Evolutionary conservation across 352 stramenopile genomes (phyloP), one percentile per base, ranked within the genome.

Genomic region (Phytophthora sojae): DNA sequence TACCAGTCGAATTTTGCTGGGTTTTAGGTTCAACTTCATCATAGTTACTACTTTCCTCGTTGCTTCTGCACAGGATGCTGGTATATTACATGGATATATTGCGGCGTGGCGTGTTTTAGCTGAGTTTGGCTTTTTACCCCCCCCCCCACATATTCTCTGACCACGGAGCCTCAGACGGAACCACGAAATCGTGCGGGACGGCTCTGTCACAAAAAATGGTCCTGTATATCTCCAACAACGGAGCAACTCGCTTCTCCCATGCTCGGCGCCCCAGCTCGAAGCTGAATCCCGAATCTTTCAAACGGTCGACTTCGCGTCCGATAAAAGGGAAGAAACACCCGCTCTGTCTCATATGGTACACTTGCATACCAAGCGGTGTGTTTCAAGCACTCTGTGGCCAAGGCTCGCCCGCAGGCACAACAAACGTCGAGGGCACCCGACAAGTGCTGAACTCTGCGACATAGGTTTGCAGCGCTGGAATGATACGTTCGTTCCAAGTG

Each of bases 91-190:
- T n/a, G n/a, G n/a, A n/a, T n/a, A n/a, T n/a, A n/a, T n/a, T n/a
- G n/a, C n/a, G n/a, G n/a, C n/a, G 25, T 2, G 25, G 25, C 25
- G 25, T 29, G 4, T 29, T n/a, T n/a, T n/a, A n/a, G n/a, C n/a
- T n/a, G n/a, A n/a, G n/a, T n/a, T n/a, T n/a, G n/a, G n/a, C n/a
- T n/a, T n/a, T n/a, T n/a, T n/a, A n/a, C n/a, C 72, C 32, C n/a
- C 19, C 39, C 2, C 88, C 89, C 76, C 85, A 91, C 1, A 85
- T 82, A 26, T 83, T 6, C 3, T 17, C 0, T 17, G 12, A 2
- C 11, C 35, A 44, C 35, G 11, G 35, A 0, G 12, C 12, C 35
- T 44, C 11, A 7, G 12, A 44, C 35, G 35, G 35, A 44, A 17
- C 17, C 12, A 44, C 35, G 17, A 44, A 17, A 11, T 44, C 35